Evolutionary conservation across 768 basidiomycete species (phyloP).

Genomic region (Agrocybe chaxingu): DNA sequence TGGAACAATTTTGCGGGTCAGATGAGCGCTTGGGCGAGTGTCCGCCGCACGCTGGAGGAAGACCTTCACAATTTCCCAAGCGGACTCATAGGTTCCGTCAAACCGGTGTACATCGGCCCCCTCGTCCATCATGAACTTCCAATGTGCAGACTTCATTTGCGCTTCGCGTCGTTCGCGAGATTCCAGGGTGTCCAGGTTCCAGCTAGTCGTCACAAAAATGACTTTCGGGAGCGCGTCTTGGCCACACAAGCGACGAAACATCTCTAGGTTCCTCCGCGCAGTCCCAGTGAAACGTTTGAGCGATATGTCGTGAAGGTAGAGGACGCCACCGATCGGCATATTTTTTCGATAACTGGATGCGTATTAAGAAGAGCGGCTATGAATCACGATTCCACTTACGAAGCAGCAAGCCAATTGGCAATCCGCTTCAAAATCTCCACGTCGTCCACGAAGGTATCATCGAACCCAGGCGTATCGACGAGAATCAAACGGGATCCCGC

Average conservation of each 20-base stretch:
- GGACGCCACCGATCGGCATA: conserved; percentile 4
- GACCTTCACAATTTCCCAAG: background rate
- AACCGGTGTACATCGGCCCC: conserved; percentile 6
- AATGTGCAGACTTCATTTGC: conserved; percentile 7
- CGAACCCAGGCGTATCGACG: conserved; percentile 22
- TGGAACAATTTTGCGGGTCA: background rate
- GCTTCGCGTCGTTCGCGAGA: conserved; percentile 4
- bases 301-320: conserved; percentile 15
- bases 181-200: conserved; percentile 4
- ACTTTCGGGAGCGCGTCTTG: conserved; percentile 6
- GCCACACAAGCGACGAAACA: conserved; percentile 6
- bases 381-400: conserved; percentile 7
- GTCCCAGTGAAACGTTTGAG: conserved; percentile 7
- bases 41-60: background rate
- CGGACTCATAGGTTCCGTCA: background rate
- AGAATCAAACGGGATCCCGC: conserved; percentile 1
- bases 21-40: background rate
- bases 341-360: background rate
- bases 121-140: conserved; percentile 6
- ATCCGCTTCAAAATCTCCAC: conserved; percentile 11
- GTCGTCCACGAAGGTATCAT: conserved; percentile 15
- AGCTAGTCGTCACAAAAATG: conserved; percentile 14
- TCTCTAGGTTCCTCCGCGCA: conserved; percentile 1
- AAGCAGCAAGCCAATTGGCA: conserved; percentile 12
- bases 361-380: background rate